A percentile compares a stretch with the other conserved stretches of the same genome.
Conservation (phyloP, 176 grass and related monocot species). For the Zea mays region Zm-B73-REFERENCE-NAM-5.0 NC_050099.1:201126501-201127000, state of each 20-base stretch:
- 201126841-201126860: slow-evolving; percentile 33
- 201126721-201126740: not conserved
- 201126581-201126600: slow-evolving; percentile 34
- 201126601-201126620: not conserved
- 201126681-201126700: slow-evolving; percentile 34
- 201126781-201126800: slow-evolving; percentile 8
- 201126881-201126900: not conserved
- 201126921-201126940: slow-evolving; percentile 40
- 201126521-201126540: not conserved
- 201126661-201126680: slow-evolving; percentile 43
- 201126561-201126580: slow-evolving; percentile 28
- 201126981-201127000: slow-evolving; percentile 46
- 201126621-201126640: slow-evolving; percentile 18
- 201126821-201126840: not conserved
- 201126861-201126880: slow-evolving; percentile 41
- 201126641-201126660: slow-evolving; percentile 51
- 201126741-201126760: not conserved
- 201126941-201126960: slow-evolving; percentile 50
- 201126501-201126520: not conserved
- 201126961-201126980: not conserved
- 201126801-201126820: slow-evolving; percentile 7
- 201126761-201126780: not conserved
- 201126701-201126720: slow-evolving; percentile 28
- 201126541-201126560: not conserved
- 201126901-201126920: slow-evolving; percentile 13